Percentiles rank a stretch among this genome's conserved stretches.
Evolutionary conservation across 768 basidiomycete genomes (phyloP).

Genomic region (Suillus spraguei): DNA sequence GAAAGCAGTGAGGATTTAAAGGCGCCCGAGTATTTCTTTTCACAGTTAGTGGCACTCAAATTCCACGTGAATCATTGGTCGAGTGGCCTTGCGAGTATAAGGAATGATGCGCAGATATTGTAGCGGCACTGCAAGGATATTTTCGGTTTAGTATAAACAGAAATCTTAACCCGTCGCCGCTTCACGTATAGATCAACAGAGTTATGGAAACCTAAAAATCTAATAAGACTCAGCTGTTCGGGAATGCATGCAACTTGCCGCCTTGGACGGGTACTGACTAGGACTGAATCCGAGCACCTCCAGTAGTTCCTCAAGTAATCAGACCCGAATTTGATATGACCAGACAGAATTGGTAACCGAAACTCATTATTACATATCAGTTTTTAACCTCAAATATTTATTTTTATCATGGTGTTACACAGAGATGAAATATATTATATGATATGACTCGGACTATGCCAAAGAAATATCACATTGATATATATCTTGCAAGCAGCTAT

Average conservation of each 20-base stretch:
- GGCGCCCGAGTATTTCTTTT: neutral
- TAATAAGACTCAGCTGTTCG: neutral
- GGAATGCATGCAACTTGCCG: conserved; percentile 42
- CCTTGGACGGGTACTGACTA: conserved; percentile 57
- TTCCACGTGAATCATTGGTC: neutral
- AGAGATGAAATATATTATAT: too few relatives aligned
- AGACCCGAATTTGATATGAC: too few relatives aligned
- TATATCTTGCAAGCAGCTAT: too few relatives aligned
- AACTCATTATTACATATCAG: too few relatives aligned
- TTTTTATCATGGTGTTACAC: too few relatives aligned
- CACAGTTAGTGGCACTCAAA: neutral
- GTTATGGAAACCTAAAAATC: too few relatives aligned
- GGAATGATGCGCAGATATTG: neutral
- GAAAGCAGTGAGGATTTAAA: neutral
- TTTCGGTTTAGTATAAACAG: neutral
- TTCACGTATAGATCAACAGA: neutral
- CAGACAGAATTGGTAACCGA: too few relatives aligned
- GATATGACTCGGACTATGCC: too few relatives aligned
- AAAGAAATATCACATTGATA: conserved; percentile 28
- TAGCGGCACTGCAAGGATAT: neutral
- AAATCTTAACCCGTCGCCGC: neutral
- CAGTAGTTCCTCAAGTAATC: conserved; percentile 53
- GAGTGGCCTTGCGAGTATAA: neutral
- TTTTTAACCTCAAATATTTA: too few relatives aligned
- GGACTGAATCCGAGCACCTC: conserved; percentile 62